phyloP scores from a whole-genome alignment of 1,139 yeast species.

The Taiozyma onychis region DNA sequence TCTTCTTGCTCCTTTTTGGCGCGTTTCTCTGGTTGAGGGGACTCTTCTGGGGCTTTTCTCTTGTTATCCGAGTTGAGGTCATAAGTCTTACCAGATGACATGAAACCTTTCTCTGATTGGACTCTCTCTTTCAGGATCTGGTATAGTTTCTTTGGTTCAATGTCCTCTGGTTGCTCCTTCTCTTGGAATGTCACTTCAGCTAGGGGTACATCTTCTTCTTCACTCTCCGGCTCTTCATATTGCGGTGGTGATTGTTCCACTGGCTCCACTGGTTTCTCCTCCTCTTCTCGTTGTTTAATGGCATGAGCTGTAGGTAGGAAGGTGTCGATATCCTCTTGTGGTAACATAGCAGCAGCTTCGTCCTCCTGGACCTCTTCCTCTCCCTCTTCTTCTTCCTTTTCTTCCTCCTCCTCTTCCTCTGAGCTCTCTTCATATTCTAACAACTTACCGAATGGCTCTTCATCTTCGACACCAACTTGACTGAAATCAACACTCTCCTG shows the following conservation, averaged over 20 bases:
- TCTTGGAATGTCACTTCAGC: slow-evolving; percentile 18
- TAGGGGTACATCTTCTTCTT: slow-evolving; percentile 18
- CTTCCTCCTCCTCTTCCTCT: slow-evolving; percentile 10
- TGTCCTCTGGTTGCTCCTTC: slow-evolving; percentile 7
- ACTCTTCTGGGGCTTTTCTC: background rate
- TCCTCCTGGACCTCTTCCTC: slow-evolving; percentile 10
- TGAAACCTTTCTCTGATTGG: slow-evolving; percentile 19
- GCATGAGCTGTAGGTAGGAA: slow-evolving; percentile 19
- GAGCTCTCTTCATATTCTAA: slow-evolving; percentile 27
- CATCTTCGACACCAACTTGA: slow-evolving; percentile 9
- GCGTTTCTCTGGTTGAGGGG: background rate
- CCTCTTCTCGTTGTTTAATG: slow-evolving; percentile 6
- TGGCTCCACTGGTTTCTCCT: slow-evolving; percentile 2
- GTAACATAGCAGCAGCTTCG: slow-evolving; percentile 11
- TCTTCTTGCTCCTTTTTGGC: slow-evolving; percentile 1
- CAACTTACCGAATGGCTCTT: slow-evolving; percentile 40
- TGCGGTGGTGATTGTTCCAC: background rate
- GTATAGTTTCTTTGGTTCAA: slow-evolving; percentile 31
- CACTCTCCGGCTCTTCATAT: slow-evolving; percentile 4
- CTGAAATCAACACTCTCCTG: slow-evolving; percentile 13
- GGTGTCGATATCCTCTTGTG: slow-evolving; percentile 29
- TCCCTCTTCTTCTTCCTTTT: slow-evolving; percentile 13
- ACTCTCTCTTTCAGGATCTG: slow-evolving; percentile 35
- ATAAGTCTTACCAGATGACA: slow-evolving; percentile 26
- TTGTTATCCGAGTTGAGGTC: slow-evolving; percentile 18